phyloP scores from a whole-genome alignment of 2,329 filamentous ascomycete genomes.

The Aspergillus aculeatinus region DNA sequence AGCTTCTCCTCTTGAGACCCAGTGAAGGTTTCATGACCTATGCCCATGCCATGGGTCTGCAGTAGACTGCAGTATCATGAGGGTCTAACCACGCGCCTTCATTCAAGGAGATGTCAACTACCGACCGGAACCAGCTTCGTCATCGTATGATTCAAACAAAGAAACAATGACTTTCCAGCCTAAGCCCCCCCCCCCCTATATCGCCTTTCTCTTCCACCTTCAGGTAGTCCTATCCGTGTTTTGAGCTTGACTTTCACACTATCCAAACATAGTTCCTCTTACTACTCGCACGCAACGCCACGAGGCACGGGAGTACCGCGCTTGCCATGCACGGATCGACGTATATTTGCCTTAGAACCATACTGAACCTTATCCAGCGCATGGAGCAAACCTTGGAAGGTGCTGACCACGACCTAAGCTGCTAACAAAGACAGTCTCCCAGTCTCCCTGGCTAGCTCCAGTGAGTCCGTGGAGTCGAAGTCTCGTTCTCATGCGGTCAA shows the following conservation, averaged over 20 bases:
- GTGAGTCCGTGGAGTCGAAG: neutral
- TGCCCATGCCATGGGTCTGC: neutral
- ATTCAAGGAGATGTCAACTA: neutral
- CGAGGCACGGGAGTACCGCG: constrained; percentile 18
- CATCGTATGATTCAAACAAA: neutral
- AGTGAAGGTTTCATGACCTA: neutral
- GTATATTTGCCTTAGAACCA: constrained; percentile 1
- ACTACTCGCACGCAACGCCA: constrained; percentile 17
- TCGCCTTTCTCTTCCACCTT: neutral
- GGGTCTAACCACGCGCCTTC: too few relatives aligned
- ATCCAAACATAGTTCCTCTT: neutral
- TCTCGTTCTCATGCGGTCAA: neutral
- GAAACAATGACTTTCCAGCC: neutral
- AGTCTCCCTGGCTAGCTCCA: neutral
- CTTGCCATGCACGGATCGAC: constrained; percentile 23
- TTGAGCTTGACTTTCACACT: constrained; percentile 5
- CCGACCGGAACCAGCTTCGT: neutral
- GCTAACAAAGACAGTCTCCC: neutral
- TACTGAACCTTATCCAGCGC: neutral
- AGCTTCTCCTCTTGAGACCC: neutral
- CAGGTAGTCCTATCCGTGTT: neutral
- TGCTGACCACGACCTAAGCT: neutral
- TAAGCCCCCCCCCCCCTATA: too few relatives aligned
- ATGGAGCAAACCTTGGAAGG: neutral
- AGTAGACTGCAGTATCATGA: neutral